Base-by-base conservation (phyloP, 78 protist genomes). In the Dictyostelium capitatum region DNA sequence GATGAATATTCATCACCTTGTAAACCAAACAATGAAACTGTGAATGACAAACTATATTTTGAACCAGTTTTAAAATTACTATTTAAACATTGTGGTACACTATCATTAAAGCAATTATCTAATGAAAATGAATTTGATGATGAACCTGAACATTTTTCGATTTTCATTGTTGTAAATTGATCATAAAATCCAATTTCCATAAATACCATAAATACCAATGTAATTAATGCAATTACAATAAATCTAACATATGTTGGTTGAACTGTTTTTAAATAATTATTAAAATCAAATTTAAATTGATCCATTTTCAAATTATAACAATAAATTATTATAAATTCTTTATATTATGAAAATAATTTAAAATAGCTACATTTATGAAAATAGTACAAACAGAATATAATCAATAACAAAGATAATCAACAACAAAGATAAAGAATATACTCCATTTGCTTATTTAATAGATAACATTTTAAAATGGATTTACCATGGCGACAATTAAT, bases 221-320 rank as follows among this genome's bases (percentile, higher is more conserved):
- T 67, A 32, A 67, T 12, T 12, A 67, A 6, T 32, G 47, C 75
- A 67, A 67, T 67, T 11, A 67, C 17, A 4, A 67, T 67, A 67
- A 32, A 28, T 30, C 75, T 28, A 1, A 67, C 25, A 67, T 28
- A 30, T 67, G 75, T 6, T 14, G 75, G 50, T 67, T 67, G 75
- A 14, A 67, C 48, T 32, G 75, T 67, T 67, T 67, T 67, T 67
- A 67, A 67, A 30, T 67, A 67, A 67, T 67, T 67, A 67, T 20
- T 67, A 67, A 67, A 67, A 67, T 67, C 75, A 67, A 67, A 67
- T 67, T 25, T 67, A 17, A 67, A 67, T 67, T 67, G 75, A 17
- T 67, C 48, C 75, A 67, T 67, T 32, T 32, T 67, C 15, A 37
- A 3, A 3, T 5, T n/a, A n/a, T n/a, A n/a, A n/a, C n/a, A n/a